Evolutionary conservation across 305 asterid species (phyloP).

Genomic region (Fraxinus albicans): DNA sequence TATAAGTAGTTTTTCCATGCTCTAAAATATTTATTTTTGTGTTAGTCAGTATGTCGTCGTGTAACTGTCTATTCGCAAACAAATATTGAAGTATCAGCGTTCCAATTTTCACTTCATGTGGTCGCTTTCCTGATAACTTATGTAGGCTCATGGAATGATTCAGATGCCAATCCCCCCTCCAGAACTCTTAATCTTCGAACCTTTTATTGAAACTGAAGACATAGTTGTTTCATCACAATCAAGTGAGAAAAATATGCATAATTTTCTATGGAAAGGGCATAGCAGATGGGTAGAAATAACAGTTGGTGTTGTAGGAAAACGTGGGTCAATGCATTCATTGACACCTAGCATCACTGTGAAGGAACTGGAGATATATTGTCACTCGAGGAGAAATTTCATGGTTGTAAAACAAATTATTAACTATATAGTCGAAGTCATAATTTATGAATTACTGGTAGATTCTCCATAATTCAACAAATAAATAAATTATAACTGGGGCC

Average conservation of each 20-base stretch:
- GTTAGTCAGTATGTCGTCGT: neutral
- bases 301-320: constrained; percentile 76
- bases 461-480: neutral
- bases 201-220: constrained; percentile 83
- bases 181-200: constrained; percentile 75
- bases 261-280: constrained; percentile 68
- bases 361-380: constrained; percentile 86
- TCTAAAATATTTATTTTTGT: neutral
- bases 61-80: neutral
- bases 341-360: constrained; percentile 85
- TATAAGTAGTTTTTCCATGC: neutral
- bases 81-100: neutral
- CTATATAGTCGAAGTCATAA: neutral
- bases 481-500: neutral
- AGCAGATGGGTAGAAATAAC: constrained; percentile 96
- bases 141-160: constrained; percentile 70
- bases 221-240: constrained; percentile 53
- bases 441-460: neutral
- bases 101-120: neutral
- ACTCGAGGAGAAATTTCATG: constrained; percentile 94
- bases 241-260: constrained; percentile 42
- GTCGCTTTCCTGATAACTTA: constrained; percentile 16
- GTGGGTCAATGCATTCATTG: constrained; percentile 72
- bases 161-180: constrained; percentile 93
- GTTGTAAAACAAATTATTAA: constrained; percentile 24